Conservation (phyloP, 164 flowering plant genomes). For the Berberis thunbergii region DNA sequence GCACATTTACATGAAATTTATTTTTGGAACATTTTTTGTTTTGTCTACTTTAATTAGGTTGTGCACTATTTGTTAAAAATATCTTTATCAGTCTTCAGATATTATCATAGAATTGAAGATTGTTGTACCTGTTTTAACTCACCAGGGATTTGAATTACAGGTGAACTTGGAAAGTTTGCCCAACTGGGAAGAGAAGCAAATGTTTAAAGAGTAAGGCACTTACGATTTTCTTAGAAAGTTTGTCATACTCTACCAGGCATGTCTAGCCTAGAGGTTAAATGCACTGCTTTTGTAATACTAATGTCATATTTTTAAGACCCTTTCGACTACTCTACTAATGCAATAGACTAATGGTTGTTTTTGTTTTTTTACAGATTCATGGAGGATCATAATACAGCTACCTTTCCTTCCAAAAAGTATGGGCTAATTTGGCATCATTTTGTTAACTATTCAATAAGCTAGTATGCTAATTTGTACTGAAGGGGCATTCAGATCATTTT, state of each 20-base stretch:
- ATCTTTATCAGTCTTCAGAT: too few relatives aligned
- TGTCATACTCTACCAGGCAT: neutral
- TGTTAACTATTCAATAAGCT: neutral
- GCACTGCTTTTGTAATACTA: too few relatives aligned
- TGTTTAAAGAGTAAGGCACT: constrained; percentile 74
- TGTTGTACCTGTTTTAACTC: too few relatives aligned
- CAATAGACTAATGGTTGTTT: neutral
- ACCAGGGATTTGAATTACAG: constrained; percentile 21
- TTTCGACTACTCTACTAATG: neutral
- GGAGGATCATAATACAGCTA: constrained; percentile 99
- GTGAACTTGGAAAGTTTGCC: constrained; percentile 83
- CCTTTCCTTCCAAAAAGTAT: constrained; percentile 97
- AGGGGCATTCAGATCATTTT: too few relatives aligned
- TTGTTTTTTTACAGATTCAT: constrained; percentile 55
- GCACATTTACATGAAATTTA: too few relatives aligned
- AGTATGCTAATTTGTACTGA: too few relatives aligned
- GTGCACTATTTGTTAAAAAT: too few relatives aligned
- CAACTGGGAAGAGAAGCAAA: constrained; percentile 94
- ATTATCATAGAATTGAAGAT: neutral
- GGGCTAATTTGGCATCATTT: constrained; percentile 6
- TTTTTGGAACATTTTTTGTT: too few relatives aligned
- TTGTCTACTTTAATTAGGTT: too few relatives aligned
- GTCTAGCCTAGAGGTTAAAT: neutral
- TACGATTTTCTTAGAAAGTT: neutral
- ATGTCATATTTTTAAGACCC: too few relatives aligned